Evolutionary conservation across 78 protist species (phyloP).

Genomic region (Dictyostelium citrinum): DNA sequence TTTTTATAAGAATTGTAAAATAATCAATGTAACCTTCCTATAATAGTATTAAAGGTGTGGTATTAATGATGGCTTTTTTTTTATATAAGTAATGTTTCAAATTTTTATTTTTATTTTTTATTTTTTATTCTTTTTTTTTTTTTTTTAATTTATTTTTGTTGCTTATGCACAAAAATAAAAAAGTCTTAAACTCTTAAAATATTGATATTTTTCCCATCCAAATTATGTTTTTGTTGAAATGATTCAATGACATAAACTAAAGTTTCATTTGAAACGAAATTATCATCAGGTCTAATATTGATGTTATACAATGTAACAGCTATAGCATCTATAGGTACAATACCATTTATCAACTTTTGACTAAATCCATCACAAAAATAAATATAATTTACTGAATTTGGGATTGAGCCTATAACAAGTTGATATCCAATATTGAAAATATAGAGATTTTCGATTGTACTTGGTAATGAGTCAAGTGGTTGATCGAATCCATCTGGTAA

Average conservation of each 20-base stretch:
- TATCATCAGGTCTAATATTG: background rate
- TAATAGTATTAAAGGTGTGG: too few relatives aligned
- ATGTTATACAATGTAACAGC: background rate
- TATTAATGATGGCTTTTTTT: too few relatives aligned
- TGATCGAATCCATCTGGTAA: background rate
- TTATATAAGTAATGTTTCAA: too few relatives aligned
- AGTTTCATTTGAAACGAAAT: background rate
- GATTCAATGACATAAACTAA: background rate
- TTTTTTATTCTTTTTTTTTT: too few relatives aligned
- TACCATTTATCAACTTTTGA: background rate
- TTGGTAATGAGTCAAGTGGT: background rate
- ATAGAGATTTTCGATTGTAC: background rate
- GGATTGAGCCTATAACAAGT: background rate
- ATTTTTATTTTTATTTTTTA: too few relatives aligned
- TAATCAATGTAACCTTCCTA: background rate
- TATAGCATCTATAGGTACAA: background rate
- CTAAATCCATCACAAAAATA: background rate
- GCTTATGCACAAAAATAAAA: background rate
- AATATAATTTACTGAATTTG: background rate
- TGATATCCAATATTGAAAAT: background rate
- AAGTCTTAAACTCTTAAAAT: too few relatives aligned
- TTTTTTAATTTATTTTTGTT: too few relatives aligned
- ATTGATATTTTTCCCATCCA: background rate
- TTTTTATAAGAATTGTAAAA: background rate
- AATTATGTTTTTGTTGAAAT: background rate